Percentiles rank a stretch among this genome's conserved stretches.
These are phyloP conservation scores for Micractinium conductrix DNA, from an alignment of 139 green algal genomes.

Conservation along the genomic window DNA sequence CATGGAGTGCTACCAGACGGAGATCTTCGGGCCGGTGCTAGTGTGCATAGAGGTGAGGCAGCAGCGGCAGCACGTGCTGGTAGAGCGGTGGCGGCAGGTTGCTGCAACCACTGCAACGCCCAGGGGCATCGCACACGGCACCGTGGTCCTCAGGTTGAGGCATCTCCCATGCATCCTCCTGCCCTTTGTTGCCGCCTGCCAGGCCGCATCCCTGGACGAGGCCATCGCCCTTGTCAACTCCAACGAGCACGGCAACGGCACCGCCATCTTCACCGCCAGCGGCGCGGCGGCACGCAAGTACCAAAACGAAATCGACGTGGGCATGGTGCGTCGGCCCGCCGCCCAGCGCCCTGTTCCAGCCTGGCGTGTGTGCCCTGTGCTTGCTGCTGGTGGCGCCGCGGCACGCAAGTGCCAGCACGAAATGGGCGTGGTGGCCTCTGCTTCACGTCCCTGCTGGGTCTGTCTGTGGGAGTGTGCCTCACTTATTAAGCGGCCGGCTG, in stretches of 20 bases:
- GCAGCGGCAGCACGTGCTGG: too few species aligned
- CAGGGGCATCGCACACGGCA: too few species aligned
- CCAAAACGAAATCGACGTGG: slow-evolving; percentile 61
- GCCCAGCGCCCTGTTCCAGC: neutral
- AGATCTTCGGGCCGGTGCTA: slow-evolving; percentile 95
- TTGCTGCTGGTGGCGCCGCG: neutral
- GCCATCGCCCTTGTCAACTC: slow-evolving; percentile 89
- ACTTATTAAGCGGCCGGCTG: too few species aligned
- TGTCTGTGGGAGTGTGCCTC: too few species aligned
- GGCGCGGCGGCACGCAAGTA: slow-evolving; percentile 88
- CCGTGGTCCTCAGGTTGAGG: too few species aligned
- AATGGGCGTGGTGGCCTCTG: too few species aligned
- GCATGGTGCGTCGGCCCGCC: slow-evolving; percentile 53
- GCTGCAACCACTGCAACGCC: too few species aligned
- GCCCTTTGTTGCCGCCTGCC: too few species aligned
- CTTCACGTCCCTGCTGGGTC: too few species aligned
- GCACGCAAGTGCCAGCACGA: neutral
- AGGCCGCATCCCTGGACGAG: slow-evolving; percentile 75
- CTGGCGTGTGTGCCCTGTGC: neutral
- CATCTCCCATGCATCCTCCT: too few species aligned
- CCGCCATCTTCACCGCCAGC: slow-evolving; percentile 90
- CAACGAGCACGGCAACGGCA: slow-evolving; percentile 95
- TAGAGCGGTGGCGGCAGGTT: too few species aligned
- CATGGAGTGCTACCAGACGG: slow-evolving; percentile 93
- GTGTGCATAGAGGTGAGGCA: neutral